Evolutionary conservation across 2,329 filamentous ascomycete genomes (phyloP).

Genomic region (Sclerotiophoma versabilis): DNA sequence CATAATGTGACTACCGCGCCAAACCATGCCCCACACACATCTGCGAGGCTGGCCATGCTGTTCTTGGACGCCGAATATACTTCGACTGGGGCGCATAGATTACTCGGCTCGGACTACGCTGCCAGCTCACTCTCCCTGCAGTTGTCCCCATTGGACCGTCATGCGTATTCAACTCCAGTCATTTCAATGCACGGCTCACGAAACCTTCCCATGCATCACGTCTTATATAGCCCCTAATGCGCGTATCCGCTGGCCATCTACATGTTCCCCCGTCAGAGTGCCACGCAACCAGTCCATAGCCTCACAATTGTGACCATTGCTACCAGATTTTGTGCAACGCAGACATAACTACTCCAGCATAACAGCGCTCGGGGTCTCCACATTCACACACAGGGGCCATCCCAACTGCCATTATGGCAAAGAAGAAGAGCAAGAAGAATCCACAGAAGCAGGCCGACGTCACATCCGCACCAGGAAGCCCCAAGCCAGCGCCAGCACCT

Average conservation of each 20-base stretch:
- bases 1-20: conserved; percentile 26
- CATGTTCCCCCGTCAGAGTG: conserved; percentile 43
- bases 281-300: conserved; percentile 48
- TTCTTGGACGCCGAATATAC: conserved; percentile 33
- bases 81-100: conserved; percentile 44
- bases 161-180: conserved; percentile 38
- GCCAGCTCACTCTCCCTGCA: conserved; percentile 43
- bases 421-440: conserved; percentile 44
- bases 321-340: conserved; percentile 29
- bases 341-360: conserved; percentile 29
- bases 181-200: conserved; percentile 38
- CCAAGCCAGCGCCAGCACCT: conserved; percentile 22
- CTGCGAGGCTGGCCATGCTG: conserved; percentile 28
- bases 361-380: conserved; percentile 17
- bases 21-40: conserved; percentile 33
- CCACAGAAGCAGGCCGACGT: conserved; percentile 38
- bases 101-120: conserved; percentile 41
- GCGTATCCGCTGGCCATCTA: conserved; percentile 41
- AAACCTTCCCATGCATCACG: conserved; percentile 34
- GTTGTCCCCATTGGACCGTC: conserved; percentile 37
- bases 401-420: conserved; percentile 38
- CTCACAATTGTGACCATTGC: conserved; percentile 29
- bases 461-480: conserved; percentile 38
- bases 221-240: conserved; percentile 47
- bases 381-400: conserved; percentile 31